Conservation (phyloP, 345 rosid genomes). For the Populus deltoides region DNA sequence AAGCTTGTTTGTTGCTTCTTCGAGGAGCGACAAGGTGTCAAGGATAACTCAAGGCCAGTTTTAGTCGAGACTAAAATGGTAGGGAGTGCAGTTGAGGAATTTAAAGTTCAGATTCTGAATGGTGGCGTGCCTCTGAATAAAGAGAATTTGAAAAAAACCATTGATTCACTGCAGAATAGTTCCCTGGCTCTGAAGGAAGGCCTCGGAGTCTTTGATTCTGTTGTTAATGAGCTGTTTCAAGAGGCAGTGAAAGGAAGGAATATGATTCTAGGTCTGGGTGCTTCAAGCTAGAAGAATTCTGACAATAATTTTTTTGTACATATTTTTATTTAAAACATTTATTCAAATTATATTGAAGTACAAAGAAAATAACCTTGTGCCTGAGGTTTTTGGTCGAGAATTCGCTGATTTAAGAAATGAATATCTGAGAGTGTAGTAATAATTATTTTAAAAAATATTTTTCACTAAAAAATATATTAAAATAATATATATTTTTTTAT, state of each 20-base stretch:
- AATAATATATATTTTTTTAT: too few species aligned
- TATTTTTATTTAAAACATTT: neutral
- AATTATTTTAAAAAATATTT: too few species aligned
- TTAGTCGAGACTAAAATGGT: neutral
- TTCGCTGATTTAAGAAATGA: too few species aligned
- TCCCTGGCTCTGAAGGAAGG: neutral
- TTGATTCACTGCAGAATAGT: neutral
- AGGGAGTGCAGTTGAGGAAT: neutral
- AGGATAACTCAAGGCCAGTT: neutral
- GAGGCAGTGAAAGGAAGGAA: neutral
- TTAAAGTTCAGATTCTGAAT: neutral
- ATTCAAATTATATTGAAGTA: neutral
- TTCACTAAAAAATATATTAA: too few species aligned
- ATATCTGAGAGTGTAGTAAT: fast-evolving
- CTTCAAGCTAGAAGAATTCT: neutral
- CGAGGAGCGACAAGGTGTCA: neutral
- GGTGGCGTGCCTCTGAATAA: neutral
- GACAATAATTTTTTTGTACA: neutral
- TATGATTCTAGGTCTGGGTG: neutral
- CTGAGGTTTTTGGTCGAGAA: too few species aligned
- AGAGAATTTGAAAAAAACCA: neutral
- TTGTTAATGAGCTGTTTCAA: neutral
- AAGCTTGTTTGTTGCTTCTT: neutral
- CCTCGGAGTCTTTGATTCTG: neutral
- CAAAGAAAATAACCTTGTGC: neutral